These are phyloP conservation scores for Epicoccum sorghinum DNA, from an alignment of 2,329 filamentous ascomycete species.

Conservation along the genomic window DNA sequence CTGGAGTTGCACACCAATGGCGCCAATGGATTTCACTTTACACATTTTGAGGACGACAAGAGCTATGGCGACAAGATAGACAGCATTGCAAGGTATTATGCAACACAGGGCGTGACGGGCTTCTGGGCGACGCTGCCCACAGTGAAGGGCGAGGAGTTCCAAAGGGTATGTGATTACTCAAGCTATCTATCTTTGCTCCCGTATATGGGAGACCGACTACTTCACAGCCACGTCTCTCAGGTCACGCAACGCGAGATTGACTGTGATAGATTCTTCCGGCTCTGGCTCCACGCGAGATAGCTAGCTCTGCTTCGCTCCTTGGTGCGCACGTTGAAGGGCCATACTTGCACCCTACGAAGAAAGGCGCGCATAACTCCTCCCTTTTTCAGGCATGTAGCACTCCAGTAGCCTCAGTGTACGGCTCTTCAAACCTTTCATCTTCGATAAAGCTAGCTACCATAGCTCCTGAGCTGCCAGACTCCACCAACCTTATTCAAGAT, in stretches of 20 bases:
- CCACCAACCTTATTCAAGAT: slow-evolving; percentile 49
- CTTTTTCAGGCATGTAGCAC: slow-evolving; percentile 51
- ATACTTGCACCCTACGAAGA: slow-evolving; percentile 60
- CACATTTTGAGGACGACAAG: slow-evolving; percentile 52
- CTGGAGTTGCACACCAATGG: slow-evolving; percentile 64
- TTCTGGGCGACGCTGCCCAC: slow-evolving; percentile 63
- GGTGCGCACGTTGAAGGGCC: slow-evolving; percentile 65
- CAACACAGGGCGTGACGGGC: slow-evolving; percentile 58
- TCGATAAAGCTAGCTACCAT: slow-evolving; percentile 59
- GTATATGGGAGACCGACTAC: background rate
- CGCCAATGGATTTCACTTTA: slow-evolving; percentile 61
- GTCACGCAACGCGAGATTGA: slow-evolving; percentile 5
- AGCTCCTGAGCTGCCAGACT: slow-evolving; percentile 58
- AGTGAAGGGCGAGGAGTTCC: slow-evolving; percentile 54
- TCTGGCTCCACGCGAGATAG: slow-evolving; percentile 52
- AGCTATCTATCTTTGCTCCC: too few species aligned
- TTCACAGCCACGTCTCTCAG: background rate
- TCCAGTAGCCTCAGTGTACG: slow-evolving; percentile 52
- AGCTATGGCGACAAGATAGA: slow-evolving; percentile 54
- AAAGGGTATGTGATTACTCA: slow-evolving; percentile 39
- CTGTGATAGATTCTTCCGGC: slow-evolving; percentile 55
- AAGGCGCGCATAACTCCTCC: slow-evolving; percentile 58
- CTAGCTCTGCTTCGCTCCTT: slow-evolving; percentile 56
- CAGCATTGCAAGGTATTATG: slow-evolving; percentile 56
- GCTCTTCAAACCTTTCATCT: slow-evolving; percentile 48